Evolutionary conservation across 208 protist genomes (phyloP), one percentile per base, ranked within the genome.

Genomic region (Leishmania amazonensis): DNA sequence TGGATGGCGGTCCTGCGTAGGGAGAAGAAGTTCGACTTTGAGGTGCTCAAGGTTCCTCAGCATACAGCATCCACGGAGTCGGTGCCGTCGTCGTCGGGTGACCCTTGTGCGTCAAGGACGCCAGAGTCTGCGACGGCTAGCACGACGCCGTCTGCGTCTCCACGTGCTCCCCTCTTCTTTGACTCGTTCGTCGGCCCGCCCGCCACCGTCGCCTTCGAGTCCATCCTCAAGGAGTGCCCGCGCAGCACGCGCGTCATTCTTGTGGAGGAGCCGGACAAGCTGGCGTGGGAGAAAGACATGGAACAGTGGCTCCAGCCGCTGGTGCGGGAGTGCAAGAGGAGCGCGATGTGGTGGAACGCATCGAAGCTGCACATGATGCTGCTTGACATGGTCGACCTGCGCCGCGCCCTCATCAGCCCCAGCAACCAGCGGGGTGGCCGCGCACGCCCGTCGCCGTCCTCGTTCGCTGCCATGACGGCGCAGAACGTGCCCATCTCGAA

Each of bases 131-230:
- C 19, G 31, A 28, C 19, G 40, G 40, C 21, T 28, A 72, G 67
- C 31, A 60, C 40, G 57, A 70, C 71, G 45, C 71, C 45, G 45
- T 77, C 57, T 21, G 35, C 51, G 15, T 38, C 28, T 11, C 49
- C 40, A 65, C 7, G 45, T 8, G 17, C 31, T 40, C 70, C 65
- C 35, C 38, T 15, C 24, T 78, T 81, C 64, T 97, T 90, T 81
- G 95, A 97, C 85, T 67, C 89, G 1, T 51, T 97, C 2, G 92
- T 94, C 0, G 95, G 95, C n/a, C 93, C 92, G 4, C 95, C 95
- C 3, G 90, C 91, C 9, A 94, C 95, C 51, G 74, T 94, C 38
- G 95, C 93, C 19, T 97, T 96, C 81, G 93, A 97, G 76, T 11
- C 87, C 2, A 93, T 97, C 67, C 81, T 97, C 38, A 86, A 84